Evolutionary conservation across 495 filamentous ascomycete genomes (phyloP), one percentile per base, ranked within the genome.

Genomic region (Podospora bellae-mahoneyi): DNA sequence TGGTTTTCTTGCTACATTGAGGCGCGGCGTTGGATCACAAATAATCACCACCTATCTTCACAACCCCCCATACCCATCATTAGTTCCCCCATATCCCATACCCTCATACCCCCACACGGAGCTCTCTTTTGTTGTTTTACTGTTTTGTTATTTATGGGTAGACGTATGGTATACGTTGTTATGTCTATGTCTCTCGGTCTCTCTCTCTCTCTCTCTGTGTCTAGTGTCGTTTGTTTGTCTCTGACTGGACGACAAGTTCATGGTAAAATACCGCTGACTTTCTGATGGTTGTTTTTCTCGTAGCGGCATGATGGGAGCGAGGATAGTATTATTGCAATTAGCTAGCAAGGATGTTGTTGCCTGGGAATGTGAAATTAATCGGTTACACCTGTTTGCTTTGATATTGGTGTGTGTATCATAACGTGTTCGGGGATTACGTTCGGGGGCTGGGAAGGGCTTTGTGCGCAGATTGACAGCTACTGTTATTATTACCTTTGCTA

Each of bases 131-230:
- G 55, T 58, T 58, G 55, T 58, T 58, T 58, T 58, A 19, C 23
- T 26, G n/a, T 26, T 58, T 58, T 26, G 7, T 9, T 9, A 9
- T 58, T 58, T 23, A 58, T 18, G 55, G 55, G 55, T 58, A 58
- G 55, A 58, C 55, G 55, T 58, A 58, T 58, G 55, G 55, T 58
- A 58, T 58, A 58, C 23, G 39, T 48, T 48, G 39, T 48, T 48
- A 48, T 48, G 39, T 48, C 39, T 48, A 48, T 48, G 39, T 48
- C 39, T 18, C 39, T 48, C 39, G 9, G 39, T 48, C 13, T 3
- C 39, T 10, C 5, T 48, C 39, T 48, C 39, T 48, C 39, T 48
- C 39, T 23, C 23, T 23, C 23, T 23, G 20, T 48, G 39, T 18
- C 9, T 2, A 2, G 39, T 48, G 39, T 48, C 39, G 39, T 48